phyloP scores from a whole-genome alignment of 2,329 filamentous ascomycete species.

The Fusarium humuli region DNA sequence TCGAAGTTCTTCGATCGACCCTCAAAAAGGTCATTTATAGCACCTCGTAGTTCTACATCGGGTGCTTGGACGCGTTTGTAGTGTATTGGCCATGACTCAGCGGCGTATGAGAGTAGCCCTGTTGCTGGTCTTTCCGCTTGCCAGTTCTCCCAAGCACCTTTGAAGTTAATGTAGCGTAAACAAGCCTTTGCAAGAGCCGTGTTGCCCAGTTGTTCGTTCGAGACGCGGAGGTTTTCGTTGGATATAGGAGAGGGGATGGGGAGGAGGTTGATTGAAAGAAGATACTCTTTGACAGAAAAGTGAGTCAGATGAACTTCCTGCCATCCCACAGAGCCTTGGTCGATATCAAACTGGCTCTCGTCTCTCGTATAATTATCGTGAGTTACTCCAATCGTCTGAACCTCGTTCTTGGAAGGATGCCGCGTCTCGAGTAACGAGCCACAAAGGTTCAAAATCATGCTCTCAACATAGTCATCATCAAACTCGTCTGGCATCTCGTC shows the following conservation, averaged over 20 bases:
- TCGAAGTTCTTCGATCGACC: background rate
- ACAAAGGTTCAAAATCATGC: constrained; percentile 1
- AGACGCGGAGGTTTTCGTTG: fast-evolving
- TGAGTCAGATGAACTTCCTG: background rate
- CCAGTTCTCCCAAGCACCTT: fast-evolving
- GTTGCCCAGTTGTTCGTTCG: fast-evolving
- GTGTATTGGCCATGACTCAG: fast-evolving
- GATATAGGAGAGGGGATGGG: fast-evolving
- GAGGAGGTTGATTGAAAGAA: background rate
- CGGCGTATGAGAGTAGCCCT: fast-evolving
- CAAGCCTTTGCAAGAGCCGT: background rate
- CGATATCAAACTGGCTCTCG: fast-evolving
- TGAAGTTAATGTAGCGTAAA: fast-evolving
- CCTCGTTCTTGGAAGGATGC: fast-evolving
- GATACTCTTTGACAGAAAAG: constrained; percentile 7
- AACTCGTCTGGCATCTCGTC: background rate
- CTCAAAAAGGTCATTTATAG: background rate
- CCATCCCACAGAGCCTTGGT: fast-evolving
- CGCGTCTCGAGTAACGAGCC: background rate
- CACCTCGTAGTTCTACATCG: background rate
- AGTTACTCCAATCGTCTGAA: fast-evolving
- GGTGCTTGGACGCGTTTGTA: background rate
- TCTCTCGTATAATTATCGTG: fast-evolving
- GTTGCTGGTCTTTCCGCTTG: fast-evolving
- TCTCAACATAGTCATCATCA: background rate